Conservation (phyloP, 495 filamentous ascomycete genomes). For the Aspergillus biplanus region DNA sequence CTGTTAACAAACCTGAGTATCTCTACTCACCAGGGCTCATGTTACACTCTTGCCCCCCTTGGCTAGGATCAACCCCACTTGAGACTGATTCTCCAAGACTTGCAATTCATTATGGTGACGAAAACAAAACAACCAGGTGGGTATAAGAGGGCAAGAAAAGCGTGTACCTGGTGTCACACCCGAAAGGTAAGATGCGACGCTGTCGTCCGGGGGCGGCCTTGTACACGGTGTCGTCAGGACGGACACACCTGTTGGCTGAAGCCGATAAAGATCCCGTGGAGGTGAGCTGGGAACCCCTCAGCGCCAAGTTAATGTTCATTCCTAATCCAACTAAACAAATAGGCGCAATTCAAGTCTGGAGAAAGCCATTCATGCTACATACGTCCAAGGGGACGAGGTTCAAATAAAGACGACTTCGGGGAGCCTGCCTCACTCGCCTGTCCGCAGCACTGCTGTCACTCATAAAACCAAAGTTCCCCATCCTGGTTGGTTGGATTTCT, state of each 20-base stretch:
- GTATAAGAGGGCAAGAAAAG: not conserved
- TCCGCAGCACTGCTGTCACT: not conserved
- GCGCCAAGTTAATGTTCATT: no score
- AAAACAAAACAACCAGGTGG: not conserved
- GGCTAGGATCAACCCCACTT: no score
- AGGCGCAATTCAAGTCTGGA: not conserved
- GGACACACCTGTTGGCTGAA: not conserved
- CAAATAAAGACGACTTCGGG: not conserved
- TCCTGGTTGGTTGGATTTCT: not conserved
- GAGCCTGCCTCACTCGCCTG: no score
- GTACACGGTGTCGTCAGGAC: not conserved
- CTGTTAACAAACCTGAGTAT: no score
- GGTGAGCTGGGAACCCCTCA: no score
- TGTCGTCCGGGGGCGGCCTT: not conserved
- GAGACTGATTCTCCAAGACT: not conserved
- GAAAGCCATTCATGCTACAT: not conserved
- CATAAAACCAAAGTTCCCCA: not conserved
- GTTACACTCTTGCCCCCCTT: no score
- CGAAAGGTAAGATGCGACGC: not conserved
- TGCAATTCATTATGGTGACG: not conserved
- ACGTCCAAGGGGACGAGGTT: not conserved
- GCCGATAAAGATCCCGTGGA: not conserved
- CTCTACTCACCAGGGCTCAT: no score
- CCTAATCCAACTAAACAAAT: not conserved
- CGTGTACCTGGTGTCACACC: not conserved